These are phyloP conservation scores for Arxiozyma bovina DNA, from an alignment of 1,139 yeast species.

Conservation along the genomic window DNA sequence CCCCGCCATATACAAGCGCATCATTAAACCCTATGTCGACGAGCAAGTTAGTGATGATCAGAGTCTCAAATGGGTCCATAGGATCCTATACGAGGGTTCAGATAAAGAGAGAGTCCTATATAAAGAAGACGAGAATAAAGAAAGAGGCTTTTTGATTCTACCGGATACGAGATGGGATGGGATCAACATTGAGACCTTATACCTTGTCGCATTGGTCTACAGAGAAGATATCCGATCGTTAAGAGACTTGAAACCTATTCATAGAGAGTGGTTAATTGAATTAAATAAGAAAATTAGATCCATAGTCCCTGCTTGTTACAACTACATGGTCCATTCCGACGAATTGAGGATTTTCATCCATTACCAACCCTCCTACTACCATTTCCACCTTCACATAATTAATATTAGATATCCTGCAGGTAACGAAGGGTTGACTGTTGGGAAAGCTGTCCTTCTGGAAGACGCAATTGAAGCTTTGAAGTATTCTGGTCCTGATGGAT, in stretches of 20 bases:
- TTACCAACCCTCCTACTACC: slow-evolving; percentile 94
- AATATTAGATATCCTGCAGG: slow-evolving; percentile 59
- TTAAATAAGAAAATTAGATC: slow-evolving; percentile 40
- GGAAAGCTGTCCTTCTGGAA: slow-evolving; percentile 75
- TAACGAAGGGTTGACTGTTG: slow-evolving; percentile 63
- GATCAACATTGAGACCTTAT: slow-evolving; percentile 43
- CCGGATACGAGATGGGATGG: slow-evolving; percentile 96
- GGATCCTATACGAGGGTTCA: slow-evolving; percentile 42
- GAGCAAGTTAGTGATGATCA: slow-evolving; percentile 56
- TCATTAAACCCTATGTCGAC: slow-evolving; percentile 68
- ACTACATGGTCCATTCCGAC: slow-evolving; percentile 28
- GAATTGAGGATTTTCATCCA: slow-evolving; percentile 70
- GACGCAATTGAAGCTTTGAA: slow-evolving; percentile 69
- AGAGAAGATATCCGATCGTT: not conserved
- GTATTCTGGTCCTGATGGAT: slow-evolving; percentile 44
- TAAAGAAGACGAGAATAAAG: slow-evolving; percentile 38
- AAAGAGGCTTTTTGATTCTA: slow-evolving; percentile 50
- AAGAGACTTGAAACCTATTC: slow-evolving; percentile 31
- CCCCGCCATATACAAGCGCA: slow-evolving; percentile 55
- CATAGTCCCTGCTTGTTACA: slow-evolving; percentile 43
- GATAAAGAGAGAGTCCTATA: slow-evolving; percentile 66
- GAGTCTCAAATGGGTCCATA: slow-evolving; percentile 81
- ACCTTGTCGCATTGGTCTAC: not conserved
- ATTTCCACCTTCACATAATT: slow-evolving; percentile 88
- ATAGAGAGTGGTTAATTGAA: slow-evolving; percentile 46